These are phyloP conservation scores for Triadica sebifera DNA, from an alignment of 345 rosid species.

Conservation along the genomic window DNA sequence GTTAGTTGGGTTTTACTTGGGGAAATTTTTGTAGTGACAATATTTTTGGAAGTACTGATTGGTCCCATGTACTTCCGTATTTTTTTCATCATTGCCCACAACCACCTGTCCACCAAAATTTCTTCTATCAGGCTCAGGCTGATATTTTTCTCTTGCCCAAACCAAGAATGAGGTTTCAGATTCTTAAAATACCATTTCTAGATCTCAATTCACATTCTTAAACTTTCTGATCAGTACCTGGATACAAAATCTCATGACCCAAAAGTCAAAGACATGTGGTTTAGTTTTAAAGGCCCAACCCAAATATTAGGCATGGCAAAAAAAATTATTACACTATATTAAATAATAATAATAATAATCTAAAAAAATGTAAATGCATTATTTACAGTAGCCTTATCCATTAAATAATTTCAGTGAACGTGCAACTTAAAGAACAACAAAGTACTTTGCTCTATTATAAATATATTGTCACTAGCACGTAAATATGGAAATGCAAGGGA, in stretches of 20 bases:
- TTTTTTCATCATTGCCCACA: neutral
- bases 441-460: neutral
- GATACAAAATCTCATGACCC: too few species aligned
- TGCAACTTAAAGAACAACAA: neutral
- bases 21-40: neutral
- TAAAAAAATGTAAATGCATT: too few species aligned
- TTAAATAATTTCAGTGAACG: neutral
- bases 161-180: too few species aligned
- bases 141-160: neutral
- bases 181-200: too few species aligned
- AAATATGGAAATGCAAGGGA: neutral
- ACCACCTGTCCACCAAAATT: too few species aligned
- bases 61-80: conserved; percentile 1
- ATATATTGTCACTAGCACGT: neutral
- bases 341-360: too few species aligned
- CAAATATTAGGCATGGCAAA: neutral
- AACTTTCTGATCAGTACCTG: too few species aligned
- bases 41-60: neutral
- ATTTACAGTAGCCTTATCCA: too few species aligned
- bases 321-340: neutral
- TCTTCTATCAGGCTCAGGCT: neutral
- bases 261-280: too few species aligned
- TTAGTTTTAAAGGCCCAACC: neutral
- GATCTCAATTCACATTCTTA: too few species aligned
- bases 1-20: conserved; percentile 9